Base-by-base conservation (phyloP, 371 early-diverging fungal genomes). In the Mucor racemosus region DNA sequence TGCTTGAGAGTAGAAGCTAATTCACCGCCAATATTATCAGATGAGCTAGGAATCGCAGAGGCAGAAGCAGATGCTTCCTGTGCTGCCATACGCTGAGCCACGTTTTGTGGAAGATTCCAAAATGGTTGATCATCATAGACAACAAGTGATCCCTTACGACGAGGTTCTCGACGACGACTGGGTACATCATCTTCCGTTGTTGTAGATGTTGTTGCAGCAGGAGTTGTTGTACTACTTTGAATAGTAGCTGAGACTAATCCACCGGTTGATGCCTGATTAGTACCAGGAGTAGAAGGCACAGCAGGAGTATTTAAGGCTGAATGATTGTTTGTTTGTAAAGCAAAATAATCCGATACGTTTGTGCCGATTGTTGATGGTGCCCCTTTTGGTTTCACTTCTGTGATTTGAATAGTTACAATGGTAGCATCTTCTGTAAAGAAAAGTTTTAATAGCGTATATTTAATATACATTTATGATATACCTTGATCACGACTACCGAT, bases 81-180 rank as follows among this genome's bases (percentile, higher is more conserved):
- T 19, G 58, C 62, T 34, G 58, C 71, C 10, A 50, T 61, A 41
- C 72, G 77, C 65, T 68, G 64, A 21, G 64, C 66, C 11, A 55
- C 44, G 26, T 62, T 75, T 66, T 59, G 67, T 10, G 72, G 71
- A 14, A 72, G 58, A 9, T 75, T 74, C 69, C 71, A 67, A 62
- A 64, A 33, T 62, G 87, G 76, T 66, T 78, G 85, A 48, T 89
- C 90, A 60, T 89, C 88, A 53, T 86, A 88, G 7, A 88, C 80
- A 17, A 90, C 88, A 36, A 90, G 76, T 15, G 90, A 88, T 4
- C 87, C 85, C 31, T 75, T 76, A 14, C 89, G 82, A 53, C 81
- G 76, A 13, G 81, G 84, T 15, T 72, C 68, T 8, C 76, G 71
- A 17, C 75, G 73, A 19, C 64, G 61, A 31, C 76, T 75, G 17